Conservation (phyloP, 768 basidiomycete species). For the Holtermanniella nyarrowii region DNA sequence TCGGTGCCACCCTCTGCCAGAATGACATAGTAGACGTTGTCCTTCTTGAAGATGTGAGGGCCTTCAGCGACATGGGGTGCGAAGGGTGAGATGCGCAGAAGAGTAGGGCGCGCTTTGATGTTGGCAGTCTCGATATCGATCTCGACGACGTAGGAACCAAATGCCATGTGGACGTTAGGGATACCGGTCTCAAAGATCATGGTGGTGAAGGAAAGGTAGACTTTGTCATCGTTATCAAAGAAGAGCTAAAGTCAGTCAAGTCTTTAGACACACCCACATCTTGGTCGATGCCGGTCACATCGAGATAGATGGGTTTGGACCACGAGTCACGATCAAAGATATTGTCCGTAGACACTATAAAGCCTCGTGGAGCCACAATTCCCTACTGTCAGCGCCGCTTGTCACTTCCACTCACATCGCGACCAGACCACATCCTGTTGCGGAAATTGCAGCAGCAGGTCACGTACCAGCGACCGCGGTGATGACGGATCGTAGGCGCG, state of each 20-base stretch:
- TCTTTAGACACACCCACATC: constrained; percentile 13
- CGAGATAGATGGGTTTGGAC: constrained; percentile 16
- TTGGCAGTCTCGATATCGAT: too few relatives aligned
- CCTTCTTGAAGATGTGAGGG: constrained; percentile 28
- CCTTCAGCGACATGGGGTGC: constrained; percentile 37
- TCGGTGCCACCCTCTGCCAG: constrained; percentile 41
- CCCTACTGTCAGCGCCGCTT: background rate
- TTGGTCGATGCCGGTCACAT: constrained; percentile 18
- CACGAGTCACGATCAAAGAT: constrained; percentile 20
- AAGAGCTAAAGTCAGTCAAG: constrained; percentile 8
- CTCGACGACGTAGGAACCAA: too few relatives aligned
- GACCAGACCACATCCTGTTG: too few relatives aligned
- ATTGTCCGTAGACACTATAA: constrained; percentile 20
- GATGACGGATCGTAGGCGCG: constrained; percentile 22
- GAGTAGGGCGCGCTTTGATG: too few relatives aligned
- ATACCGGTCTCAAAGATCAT: too few relatives aligned
- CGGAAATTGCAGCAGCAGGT: constrained; percentile 7
- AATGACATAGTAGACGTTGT: constrained; percentile 40
- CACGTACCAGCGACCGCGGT: constrained; percentile 17
- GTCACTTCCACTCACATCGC: background rate
- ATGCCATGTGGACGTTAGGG: too few relatives aligned
- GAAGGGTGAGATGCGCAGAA: too few relatives aligned
- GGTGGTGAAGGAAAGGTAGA: constrained; percentile 9
- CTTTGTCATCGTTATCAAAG: constrained; percentile 18
- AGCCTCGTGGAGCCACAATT: constrained; percentile 8